Evolutionary conservation across 169 alveolate species (phyloP).

Genomic region (Amoebophrya sp.): DNA sequence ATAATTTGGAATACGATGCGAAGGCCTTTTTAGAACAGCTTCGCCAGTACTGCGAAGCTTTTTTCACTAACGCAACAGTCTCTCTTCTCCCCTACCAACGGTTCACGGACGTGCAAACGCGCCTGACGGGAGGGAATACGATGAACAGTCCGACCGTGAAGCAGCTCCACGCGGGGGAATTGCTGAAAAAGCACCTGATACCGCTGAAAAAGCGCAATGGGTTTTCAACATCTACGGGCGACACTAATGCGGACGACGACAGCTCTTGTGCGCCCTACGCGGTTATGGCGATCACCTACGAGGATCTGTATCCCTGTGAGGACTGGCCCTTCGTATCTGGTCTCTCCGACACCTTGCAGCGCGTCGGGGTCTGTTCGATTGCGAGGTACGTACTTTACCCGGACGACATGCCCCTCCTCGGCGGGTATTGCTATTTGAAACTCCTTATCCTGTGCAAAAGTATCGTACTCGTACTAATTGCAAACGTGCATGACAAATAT

Average conservation of each 20-base stretch:
- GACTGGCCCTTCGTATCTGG: slow-evolving; percentile 4
- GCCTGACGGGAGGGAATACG: too few species aligned
- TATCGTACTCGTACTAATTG: neutral
- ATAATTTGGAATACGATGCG: too few species aligned
- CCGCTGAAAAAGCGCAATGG: neutral
- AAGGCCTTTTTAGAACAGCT: neutral
- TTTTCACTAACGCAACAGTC: neutral
- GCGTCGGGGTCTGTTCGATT: neutral
- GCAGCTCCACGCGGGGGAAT: slow-evolving; percentile 2
- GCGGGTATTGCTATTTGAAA: too few species aligned
- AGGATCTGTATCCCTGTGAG: neutral
- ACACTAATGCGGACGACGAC: too few species aligned
- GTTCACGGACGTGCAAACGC: neutral
- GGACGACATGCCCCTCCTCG: too few species aligned
- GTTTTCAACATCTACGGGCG: too few species aligned
- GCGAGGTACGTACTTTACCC: too few species aligned
- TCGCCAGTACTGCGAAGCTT: neutral
- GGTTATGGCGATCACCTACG: neutral
- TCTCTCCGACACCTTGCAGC: neutral
- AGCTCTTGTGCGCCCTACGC: neutral
- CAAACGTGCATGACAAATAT: too few species aligned
- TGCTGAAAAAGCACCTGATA: neutral
- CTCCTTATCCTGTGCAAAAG: neutral
- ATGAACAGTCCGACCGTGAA: too few species aligned
- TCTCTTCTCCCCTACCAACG: neutral